phyloP scores from a whole-genome alignment of 2,329 filamentous ascomycete genomes.

The Fusarium tanahbumbuense region DNA sequence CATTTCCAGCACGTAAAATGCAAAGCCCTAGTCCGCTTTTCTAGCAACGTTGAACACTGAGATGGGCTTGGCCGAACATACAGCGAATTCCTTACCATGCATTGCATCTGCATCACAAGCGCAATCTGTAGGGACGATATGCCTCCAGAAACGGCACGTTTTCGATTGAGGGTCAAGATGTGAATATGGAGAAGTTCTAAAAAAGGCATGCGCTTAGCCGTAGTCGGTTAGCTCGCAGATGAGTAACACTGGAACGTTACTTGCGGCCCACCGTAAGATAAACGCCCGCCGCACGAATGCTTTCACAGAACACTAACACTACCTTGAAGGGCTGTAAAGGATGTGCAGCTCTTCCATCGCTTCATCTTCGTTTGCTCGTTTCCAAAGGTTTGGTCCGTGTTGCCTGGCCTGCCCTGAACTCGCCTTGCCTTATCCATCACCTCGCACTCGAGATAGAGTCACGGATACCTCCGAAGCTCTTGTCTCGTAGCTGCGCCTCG shows the following conservation, averaged over 20 bases:
- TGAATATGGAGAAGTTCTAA: slow-evolving; percentile 36
- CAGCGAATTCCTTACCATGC: slow-evolving; percentile 1
- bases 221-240: slow-evolving; percentile 15
- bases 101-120: slow-evolving; percentile 36
- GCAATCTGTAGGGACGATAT: slow-evolving; percentile 31
- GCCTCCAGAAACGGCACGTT: slow-evolving; percentile 32
- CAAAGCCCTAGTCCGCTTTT: slow-evolving; percentile 3
- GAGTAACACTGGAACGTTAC: slow-evolving; percentile 40
- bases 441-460: slow-evolving; percentile 40
- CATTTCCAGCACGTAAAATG: slow-evolving; percentile 17
- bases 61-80: slow-evolving; percentile 6
- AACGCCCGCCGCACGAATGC: slow-evolving; percentile 33
- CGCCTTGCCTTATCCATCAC: background rate
- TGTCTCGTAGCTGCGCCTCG: slow-evolving; percentile 10
- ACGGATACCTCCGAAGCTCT: slow-evolving; percentile 13
- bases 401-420: slow-evolving; percentile 21
- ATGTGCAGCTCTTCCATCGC: slow-evolving; percentile 2
- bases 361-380: slow-evolving; percentile 15
- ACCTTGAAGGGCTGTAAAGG: background rate
- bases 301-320: slow-evolving; percentile 12
- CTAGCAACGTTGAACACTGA: slow-evolving; percentile 6
- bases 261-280: slow-evolving; percentile 33
- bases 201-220: slow-evolving; percentile 33
- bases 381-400: slow-evolving; percentile 25
- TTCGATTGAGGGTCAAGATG: slow-evolving; percentile 34